phyloP scores from a whole-genome alignment of 1,139 yeast genomes.

The Yamadazyma triangularis region DNA sequence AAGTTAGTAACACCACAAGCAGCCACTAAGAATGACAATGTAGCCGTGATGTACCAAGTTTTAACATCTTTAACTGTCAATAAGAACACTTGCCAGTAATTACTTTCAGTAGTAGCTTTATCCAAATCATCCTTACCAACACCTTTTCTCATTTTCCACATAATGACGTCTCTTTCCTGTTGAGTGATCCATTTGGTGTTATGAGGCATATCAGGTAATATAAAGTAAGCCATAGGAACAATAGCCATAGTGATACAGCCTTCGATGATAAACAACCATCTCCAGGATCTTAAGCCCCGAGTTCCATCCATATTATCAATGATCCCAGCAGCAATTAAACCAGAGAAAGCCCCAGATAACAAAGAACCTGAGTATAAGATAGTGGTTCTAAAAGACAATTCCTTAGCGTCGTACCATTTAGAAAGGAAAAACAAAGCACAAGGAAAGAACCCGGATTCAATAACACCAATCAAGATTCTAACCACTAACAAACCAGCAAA shows the following conservation, averaged over 20 bases:
- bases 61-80: constrained; percentile 42
- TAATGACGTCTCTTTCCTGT: constrained; percentile 47
- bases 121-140: constrained; percentile 41
- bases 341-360: constrained; percentile 79
- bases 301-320: constrained; percentile 36
- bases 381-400: constrained; percentile 51
- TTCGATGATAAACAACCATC: constrained; percentile 71
- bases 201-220: constrained; percentile 68
- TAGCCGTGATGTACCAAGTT: constrained; percentile 44
- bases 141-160: constrained; percentile 37
- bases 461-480: constrained; percentile 51
- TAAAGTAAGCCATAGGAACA: constrained; percentile 54
- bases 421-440: constrained; percentile 47
- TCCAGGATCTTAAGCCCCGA: constrained; percentile 53
- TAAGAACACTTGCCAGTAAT: constrained; percentile 32
- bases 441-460: constrained; percentile 58
- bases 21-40: constrained; percentile 48
- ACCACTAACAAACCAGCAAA: constrained; percentile 41
- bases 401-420: constrained; percentile 46
- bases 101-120: constrained; percentile 26
- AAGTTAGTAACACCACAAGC: constrained; percentile 58
- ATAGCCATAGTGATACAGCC: constrained; percentile 65
- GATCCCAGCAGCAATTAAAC: constrained; percentile 54
- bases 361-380: constrained; percentile 61
- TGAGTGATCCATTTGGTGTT: constrained; percentile 46